phyloP scores from a whole-genome alignment of 1,139 yeast genomes.

The Suhomyces choctaworum region DNA sequence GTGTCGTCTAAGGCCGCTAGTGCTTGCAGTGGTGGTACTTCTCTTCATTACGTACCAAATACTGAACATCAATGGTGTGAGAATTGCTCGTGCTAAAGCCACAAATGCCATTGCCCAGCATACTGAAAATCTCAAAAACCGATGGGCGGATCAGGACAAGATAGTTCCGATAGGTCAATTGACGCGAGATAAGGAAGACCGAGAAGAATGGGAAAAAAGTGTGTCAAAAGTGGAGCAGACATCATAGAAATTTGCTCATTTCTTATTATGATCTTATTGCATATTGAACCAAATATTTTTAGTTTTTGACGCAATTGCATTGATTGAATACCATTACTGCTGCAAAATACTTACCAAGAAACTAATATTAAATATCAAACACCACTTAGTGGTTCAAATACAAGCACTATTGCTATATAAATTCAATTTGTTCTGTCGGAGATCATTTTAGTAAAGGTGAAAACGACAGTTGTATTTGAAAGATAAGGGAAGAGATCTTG shows the following conservation, averaged over 20 bases:
- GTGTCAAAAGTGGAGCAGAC: conserved; percentile 3
- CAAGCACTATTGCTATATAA: too few relatives aligned
- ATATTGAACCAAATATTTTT: too few relatives aligned
- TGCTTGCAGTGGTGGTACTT: conserved; percentile 1
- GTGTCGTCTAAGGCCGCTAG: conserved; percentile 1
- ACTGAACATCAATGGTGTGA: conserved; percentile 3
- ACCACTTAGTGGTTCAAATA: too few relatives aligned
- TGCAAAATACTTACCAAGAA: neutral
- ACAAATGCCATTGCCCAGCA: neutral
- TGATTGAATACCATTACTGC: too few relatives aligned
- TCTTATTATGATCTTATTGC: too few relatives aligned
- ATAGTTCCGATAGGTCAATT: conserved; percentile 1
- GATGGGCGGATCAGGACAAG: conserved; percentile 5
- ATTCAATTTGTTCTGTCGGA: too few relatives aligned
- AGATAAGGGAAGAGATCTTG: too few relatives aligned
- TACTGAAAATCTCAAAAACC: neutral
- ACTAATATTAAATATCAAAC: neutral
- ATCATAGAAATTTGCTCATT: too few relatives aligned
- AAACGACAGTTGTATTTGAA: too few relatives aligned
- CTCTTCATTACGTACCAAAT: conserved; percentile 1
- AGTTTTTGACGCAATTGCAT: too few relatives aligned
- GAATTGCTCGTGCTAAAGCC: conserved; percentile 6
- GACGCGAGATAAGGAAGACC: conserved; percentile 4
- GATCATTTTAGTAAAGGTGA: too few relatives aligned
- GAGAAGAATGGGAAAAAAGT: conserved; percentile 1